Evolutionary conservation across 768 basidiomycete species (phyloP).

Genomic region (Tylopilus rubrobrunneus): DNA sequence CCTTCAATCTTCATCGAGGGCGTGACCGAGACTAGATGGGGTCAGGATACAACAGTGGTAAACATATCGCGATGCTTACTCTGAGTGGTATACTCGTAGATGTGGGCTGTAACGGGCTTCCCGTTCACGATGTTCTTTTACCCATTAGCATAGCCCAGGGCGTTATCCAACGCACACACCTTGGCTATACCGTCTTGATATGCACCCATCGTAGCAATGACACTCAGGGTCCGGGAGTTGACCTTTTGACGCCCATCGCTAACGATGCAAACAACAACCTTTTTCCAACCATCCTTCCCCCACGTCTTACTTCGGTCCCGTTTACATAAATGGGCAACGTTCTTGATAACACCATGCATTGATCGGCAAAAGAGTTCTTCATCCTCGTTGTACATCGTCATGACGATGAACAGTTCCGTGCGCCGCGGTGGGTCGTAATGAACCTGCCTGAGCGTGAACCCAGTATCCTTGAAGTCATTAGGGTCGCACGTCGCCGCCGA

Average conservation of each 20-base stretch:
- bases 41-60: constrained; percentile 5
- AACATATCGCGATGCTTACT: constrained; percentile 37
- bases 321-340: constrained; percentile 84
- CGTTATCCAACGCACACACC: constrained; percentile 34
- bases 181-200: constrained; percentile 95
- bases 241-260: constrained; percentile 85
- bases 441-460: constrained; percentile 87
- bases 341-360: constrained; percentile 96
- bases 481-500: constrained; percentile 95
- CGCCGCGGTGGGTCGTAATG: constrained; percentile 87
- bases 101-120: constrained; percentile 81
- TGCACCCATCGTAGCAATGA: constrained; percentile 89
- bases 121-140: constrained; percentile 69
- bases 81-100: constrained; percentile 94
- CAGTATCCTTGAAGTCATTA: constrained; percentile 77
- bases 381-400: constrained; percentile 98
- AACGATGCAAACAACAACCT: constrained; percentile 91
- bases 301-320: constrained; percentile 88
- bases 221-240: constrained; percentile 76
- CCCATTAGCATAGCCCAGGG: constrained; percentile 1
- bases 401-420: constrained; percentile 94
- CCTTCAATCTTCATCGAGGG: constrained; percentile 81
- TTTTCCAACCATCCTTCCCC: constrained; percentile 98
- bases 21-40: constrained; percentile 64
- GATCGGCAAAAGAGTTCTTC: constrained; percentile 88